Conservation (phyloP, 352 stramenopile species). For the Pythium folliculosum region DNA sequence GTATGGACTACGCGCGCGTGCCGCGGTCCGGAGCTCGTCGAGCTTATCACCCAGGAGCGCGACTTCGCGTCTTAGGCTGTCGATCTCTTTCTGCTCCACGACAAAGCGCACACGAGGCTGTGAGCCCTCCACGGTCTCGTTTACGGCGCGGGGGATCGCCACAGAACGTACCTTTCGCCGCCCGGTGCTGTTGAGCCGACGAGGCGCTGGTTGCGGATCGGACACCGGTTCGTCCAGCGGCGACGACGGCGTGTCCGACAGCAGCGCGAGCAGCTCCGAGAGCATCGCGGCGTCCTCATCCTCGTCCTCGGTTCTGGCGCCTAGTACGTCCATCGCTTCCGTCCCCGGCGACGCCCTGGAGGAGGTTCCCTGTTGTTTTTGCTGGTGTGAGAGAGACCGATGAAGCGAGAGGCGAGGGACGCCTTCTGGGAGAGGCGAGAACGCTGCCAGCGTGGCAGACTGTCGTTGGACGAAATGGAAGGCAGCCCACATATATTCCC, state of each 20-base stretch:
- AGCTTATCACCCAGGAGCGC: neutral
- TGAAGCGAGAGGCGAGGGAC: too few species aligned
- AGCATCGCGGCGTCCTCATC: slow-evolving; percentile 4
- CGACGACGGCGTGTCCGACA: neutral
- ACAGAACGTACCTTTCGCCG: neutral
- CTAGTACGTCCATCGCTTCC: neutral
- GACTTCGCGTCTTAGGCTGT: neutral
- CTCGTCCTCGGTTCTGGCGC: neutral
- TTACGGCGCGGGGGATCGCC: too few species aligned
- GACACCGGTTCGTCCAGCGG: neutral
- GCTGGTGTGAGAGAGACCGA: too few species aligned
- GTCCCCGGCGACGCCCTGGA: too few species aligned
- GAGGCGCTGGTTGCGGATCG: neutral
- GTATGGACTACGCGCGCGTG: neutral
- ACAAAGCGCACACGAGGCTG: neutral
- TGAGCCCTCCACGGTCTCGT: too few species aligned
- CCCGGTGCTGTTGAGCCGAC: neutral
- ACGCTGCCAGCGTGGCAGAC: too few species aligned
- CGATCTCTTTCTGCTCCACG: neutral
- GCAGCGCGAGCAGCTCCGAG: slow-evolving; percentile 1
- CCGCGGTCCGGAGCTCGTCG: neutral
- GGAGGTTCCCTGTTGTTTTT: too few species aligned
- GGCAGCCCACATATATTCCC: too few species aligned
- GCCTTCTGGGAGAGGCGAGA: too few species aligned
- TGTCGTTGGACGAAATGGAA: too few species aligned